A percentile compares a stretch with the other conserved stretches of the same genome.
phyloP scores from a whole-genome alignment of 441 rosid species.

The Arabidopsis hybrid region DNA sequence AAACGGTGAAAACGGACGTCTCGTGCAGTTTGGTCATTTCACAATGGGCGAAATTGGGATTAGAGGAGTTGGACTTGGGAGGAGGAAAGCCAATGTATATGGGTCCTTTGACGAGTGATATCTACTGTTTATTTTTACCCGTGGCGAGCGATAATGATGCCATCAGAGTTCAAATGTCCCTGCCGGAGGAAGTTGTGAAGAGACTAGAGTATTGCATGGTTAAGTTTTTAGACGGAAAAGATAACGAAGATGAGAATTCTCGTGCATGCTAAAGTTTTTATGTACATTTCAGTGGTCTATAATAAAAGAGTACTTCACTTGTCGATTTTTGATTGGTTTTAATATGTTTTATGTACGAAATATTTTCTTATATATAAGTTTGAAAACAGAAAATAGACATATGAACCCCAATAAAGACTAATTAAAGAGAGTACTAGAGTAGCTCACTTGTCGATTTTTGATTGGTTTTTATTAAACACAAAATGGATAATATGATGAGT shows the following conservation, averaged over 20 bases:
- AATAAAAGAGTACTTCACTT: neutral
- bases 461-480: neutral
- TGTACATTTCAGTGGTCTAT: neutral
- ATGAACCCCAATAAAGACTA: neutral
- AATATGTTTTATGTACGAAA: no score
- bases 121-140: constrained; percentile 91
- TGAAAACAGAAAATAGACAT: no score
- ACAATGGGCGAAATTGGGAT: constrained; percentile 86
- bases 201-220: constrained; percentile 76
- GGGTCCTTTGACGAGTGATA: constrained; percentile 89
- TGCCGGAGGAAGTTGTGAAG: constrained; percentile 71
- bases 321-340: neutral
- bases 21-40: constrained; percentile 74
- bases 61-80: constrained; percentile 90
- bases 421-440: neutral
- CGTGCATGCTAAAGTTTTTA: constrained; percentile 10
- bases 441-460: neutral
- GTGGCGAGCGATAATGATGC: constrained; percentile 61
- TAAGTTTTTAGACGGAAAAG: constrained; percentile 50
- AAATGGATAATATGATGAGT: constrained; percentile 10
- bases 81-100: constrained; percentile 74
- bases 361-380: no score
- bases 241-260: constrained; percentile 40
- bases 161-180: constrained; percentile 73
- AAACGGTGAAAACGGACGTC: constrained; percentile 64